A percentile compares a stretch with the other conserved stretches of the same genome.
These are phyloP conservation scores for Stentor roeselii DNA, from an alignment of 73 alveolate genomes.

Conservation along the genomic window DNA sequence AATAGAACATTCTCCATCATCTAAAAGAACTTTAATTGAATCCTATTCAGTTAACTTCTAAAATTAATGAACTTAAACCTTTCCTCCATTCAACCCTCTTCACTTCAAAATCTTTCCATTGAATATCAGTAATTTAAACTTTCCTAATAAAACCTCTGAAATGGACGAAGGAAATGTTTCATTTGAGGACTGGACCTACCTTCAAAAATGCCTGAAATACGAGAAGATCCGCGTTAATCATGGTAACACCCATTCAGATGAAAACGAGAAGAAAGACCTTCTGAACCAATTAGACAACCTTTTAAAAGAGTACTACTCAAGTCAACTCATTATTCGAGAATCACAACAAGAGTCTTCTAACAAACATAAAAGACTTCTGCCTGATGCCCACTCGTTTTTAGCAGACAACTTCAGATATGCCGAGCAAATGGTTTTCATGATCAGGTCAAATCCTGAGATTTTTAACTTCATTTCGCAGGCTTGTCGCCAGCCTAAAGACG, in stretches of 20 bases:
- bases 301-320: neutral
- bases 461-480: neutral
- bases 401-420: constrained; percentile 13
- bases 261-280: constrained; percentile 4
- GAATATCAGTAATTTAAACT: too few relatives aligned
- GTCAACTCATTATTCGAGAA: constrained; percentile 12
- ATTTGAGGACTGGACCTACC: constrained; percentile 24
- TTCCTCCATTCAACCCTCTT: too few relatives aligned
- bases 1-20: too few relatives aligned
- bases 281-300: neutral
- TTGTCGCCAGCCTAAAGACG: neutral
- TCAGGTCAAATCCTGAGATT: constrained; percentile 7
- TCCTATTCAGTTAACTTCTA: too few relatives aligned
- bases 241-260: constrained; percentile 3
- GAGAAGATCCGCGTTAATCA: constrained; percentile 4
- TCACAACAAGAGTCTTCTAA: neutral
- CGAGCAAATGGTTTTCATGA: neutral
- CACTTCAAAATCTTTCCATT: too few relatives aligned
- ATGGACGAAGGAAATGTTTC: constrained; percentile 21
- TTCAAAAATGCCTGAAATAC: constrained; percentile 18
- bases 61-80: too few relatives aligned
- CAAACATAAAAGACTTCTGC: neutral
- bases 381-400: constrained; percentile 22
- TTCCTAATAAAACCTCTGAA: too few relatives aligned
- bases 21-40: too few relatives aligned